phyloP scores from a whole-genome alignment of 1,284 basidiomycete genomes.

The Ganoderma leucocontextum region DNA sequence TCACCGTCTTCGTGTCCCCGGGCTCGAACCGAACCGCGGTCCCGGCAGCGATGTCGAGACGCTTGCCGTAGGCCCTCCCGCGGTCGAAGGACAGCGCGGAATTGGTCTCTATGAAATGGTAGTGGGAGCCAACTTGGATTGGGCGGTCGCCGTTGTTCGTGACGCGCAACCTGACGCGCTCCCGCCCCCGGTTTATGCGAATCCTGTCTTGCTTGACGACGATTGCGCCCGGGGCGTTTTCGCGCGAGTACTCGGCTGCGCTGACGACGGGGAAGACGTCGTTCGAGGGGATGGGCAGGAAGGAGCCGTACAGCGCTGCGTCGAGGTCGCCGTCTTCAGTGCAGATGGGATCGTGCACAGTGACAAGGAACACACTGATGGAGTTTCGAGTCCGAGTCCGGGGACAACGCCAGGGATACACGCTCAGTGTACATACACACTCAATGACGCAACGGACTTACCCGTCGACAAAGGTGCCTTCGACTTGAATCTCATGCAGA shows the following conservation, averaged over 20 bases:
- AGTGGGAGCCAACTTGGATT: slow-evolving; percentile 95
- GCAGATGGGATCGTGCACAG: slow-evolving; percentile 94
- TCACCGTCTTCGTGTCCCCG: slow-evolving; percentile 87
- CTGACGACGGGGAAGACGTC: slow-evolving; percentile 70
- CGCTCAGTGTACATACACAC: neutral
- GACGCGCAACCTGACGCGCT: slow-evolving; percentile 78
- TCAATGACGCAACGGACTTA: slow-evolving; percentile 45
- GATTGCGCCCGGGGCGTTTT: slow-evolving; percentile 77
- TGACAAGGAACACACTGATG: slow-evolving; percentile 92
- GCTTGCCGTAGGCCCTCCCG: slow-evolving; percentile 79
- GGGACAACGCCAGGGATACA: neutral
- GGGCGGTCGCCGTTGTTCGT: slow-evolving; percentile 96
- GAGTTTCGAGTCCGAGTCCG: slow-evolving; percentile 18
- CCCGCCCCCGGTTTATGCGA: slow-evolving; percentile 76
- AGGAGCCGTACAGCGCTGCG: slow-evolving; percentile 91
- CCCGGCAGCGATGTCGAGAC: slow-evolving; percentile 92
- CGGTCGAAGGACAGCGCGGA: slow-evolving; percentile 86
- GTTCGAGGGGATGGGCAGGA: slow-evolving; percentile 82
- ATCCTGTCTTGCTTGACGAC: slow-evolving; percentile 76
- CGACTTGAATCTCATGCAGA: slow-evolving; percentile 89
- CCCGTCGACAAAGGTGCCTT: slow-evolving; percentile 91
- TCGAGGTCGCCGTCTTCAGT: slow-evolving; percentile 82
- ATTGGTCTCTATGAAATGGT: slow-evolving; percentile 94
- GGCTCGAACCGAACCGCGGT: slow-evolving; percentile 98
- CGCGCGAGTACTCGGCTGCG: slow-evolving; percentile 56